A percentile compares a stretch with the other conserved stretches of the same genome.
Conservation (phyloP, 352 stramenopile genomes). For the Phytopythium aichiense region DNA sequence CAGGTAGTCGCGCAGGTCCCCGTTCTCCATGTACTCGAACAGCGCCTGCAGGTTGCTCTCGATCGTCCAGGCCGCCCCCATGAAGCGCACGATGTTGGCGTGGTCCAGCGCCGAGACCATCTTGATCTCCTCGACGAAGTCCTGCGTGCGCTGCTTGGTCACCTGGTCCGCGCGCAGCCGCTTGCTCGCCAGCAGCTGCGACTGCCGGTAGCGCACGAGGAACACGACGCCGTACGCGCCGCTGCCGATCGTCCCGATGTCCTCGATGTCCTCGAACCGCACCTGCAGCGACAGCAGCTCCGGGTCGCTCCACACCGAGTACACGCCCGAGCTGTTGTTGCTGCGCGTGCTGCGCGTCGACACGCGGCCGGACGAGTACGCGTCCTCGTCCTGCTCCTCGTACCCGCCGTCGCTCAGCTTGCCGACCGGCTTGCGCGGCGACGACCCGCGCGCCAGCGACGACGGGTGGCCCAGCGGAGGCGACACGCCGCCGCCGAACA, state of each 20-base stretch:
- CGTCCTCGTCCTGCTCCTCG: slow-evolving; percentile 15
- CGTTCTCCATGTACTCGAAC: slow-evolving; percentile 60
- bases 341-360: slow-evolving; percentile 32
- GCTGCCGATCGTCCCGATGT: slow-evolving; percentile 27
- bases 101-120: slow-evolving; percentile 40
- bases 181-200: slow-evolving; percentile 33
- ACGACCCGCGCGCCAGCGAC: slow-evolving; percentile 10
- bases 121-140: slow-evolving; percentile 53
- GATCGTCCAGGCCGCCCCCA: slow-evolving; percentile 50
- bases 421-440: slow-evolving; percentile 19
- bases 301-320: slow-evolving; percentile 1
- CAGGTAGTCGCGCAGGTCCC: slow-evolving; percentile 41
- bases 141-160: slow-evolving; percentile 25
- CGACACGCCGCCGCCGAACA: slow-evolving; percentile 28
- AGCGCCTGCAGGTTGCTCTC: slow-evolving; percentile 48
- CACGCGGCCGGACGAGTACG: slow-evolving; percentile 18
- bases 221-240: slow-evolving; percentile 31
- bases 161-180: slow-evolving; percentile 32
- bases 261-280: slow-evolving; percentile 35
- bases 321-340: slow-evolving; percentile 32
- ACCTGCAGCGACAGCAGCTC: slow-evolving; percentile 18
- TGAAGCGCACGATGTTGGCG: slow-evolving; percentile 37
- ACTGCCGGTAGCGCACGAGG: slow-evolving; percentile 35
- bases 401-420: slow-evolving; percentile 15
- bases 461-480: slow-evolving; percentile 21